Evolutionary conservation across 192 early-diverging fungal genomes (phyloP).

Genomic region (Backusella liffmaniae): DNA sequence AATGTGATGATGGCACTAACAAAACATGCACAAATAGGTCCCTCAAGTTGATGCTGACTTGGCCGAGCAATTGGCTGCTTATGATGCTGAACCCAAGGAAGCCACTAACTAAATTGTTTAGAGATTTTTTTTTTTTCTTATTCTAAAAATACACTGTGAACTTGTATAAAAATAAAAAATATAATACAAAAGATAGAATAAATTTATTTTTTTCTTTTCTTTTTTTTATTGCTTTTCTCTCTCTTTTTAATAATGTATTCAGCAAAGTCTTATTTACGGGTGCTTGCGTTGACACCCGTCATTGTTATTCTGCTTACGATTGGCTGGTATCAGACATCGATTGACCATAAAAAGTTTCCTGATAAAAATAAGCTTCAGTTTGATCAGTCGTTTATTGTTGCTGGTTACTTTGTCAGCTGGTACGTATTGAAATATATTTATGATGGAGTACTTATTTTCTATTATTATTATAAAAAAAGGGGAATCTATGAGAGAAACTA

Average conservation of each 20-base stretch:
- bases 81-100: conserved; percentile 33
- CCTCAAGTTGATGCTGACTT: conserved; percentile 32
- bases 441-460: too few relatives aligned
- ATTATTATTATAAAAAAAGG: conserved; percentile 34
- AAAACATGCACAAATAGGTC: not conserved
- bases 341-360: not conserved
- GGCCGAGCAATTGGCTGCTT: conserved; percentile 31
- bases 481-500: conserved; percentile 71
- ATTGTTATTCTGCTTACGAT: conserved; percentile 5
- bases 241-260: too few relatives aligned
- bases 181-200: not conserved
- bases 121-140: not conserved
- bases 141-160: not conserved
- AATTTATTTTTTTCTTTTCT: not conserved
- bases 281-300: not conserved
- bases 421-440: too few relatives aligned
- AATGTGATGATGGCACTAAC: not conserved
- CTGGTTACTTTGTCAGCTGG: conserved; percentile 43
- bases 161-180: not conserved
- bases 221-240: not conserved
- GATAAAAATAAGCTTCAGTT: not conserved
- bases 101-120: not conserved
- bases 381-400: conserved; percentile 22
- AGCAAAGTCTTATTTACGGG: not conserved
- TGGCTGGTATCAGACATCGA: conserved; percentile 11